These are phyloP conservation scores for Candolleomyces aberdarensis DNA, from an alignment of 768 basidiomycete species.

Conservation along the genomic window DNA sequence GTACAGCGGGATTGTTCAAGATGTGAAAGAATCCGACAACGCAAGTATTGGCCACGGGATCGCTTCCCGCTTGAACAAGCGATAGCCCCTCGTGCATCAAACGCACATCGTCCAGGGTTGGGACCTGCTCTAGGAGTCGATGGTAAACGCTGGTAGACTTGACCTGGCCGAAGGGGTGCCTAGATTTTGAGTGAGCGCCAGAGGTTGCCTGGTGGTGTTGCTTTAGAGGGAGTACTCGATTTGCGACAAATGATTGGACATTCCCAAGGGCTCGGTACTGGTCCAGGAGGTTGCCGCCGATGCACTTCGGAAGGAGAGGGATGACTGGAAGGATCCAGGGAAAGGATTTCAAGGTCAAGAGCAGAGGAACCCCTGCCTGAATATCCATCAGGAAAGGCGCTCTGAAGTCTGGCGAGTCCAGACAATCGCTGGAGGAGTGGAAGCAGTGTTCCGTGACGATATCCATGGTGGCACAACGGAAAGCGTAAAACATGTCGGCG, in stretches of 20 bases:
- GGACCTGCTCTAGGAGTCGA: not conserved
- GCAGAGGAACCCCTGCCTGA: conserved; percentile 22
- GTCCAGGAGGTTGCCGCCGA: not conserved
- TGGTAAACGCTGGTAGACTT: not conserved
- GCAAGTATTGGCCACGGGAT: conserved; percentile 36
- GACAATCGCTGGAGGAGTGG: conserved; percentile 26
- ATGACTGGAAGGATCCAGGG: conserved; percentile 20
- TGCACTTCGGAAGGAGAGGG: not conserved
- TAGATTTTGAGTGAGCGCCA: too few relatives aligned
- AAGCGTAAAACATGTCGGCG: conserved; percentile 37
- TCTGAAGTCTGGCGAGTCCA: conserved; percentile 30
- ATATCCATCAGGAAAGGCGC: conserved; percentile 31
- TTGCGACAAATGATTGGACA: not conserved
- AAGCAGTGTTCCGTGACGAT: conserved; percentile 43
- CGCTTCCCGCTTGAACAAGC: conserved; percentile 36
- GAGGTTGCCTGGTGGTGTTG: not conserved
- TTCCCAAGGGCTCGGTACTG: not conserved
- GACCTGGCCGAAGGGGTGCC: not conserved
- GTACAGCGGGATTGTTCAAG: conserved; percentile 27
- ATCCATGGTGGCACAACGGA: conserved; percentile 39
- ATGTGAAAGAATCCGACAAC: conserved; percentile 36
- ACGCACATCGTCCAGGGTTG: conserved; percentile 1
- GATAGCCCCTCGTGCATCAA: conserved; percentile 33
- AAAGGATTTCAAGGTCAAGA: conserved; percentile 31
- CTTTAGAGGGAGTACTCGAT: too few relatives aligned